Base-by-base conservation (phyloP, 2,329 filamentous ascomycete species). In the Colletotrichum graminicola region DNA sequence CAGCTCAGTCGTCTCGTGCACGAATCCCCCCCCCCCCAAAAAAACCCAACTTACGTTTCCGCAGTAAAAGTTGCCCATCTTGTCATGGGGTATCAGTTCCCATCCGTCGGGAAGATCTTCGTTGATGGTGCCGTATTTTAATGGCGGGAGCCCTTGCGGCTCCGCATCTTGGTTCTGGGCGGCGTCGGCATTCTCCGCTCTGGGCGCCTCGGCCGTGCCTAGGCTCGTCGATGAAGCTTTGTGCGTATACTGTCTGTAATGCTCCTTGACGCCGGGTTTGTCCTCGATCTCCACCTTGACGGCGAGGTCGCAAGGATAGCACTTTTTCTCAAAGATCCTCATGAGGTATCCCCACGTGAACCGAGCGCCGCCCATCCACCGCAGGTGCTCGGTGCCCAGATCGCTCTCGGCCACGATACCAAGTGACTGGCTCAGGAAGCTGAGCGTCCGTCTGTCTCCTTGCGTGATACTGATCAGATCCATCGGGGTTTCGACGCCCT, bases 341-440 rank as follows among this genome's bases (percentile, higher is more conserved):
- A 91, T 86, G n/a, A 97, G 78, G 73, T 97, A 90, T 8, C 96
- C 96, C 77, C 92, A 92, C 0, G 93, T 94, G 77, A 99, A 99
- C 65, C 96, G 90, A 39, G 90, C 87, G 59, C 88, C 88, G 23
- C 96, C 96, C 92, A 99, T 95, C 95, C 95, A 98, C 54, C 96
- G 91, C 73, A 98, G 82, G 77, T 97, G 85, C 77, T 99, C 96
- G 0, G 96, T 99, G 2, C 89, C 95, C 16, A 99, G 85, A 80
- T 99, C 96, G 60, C 89, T 89, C 78, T 98, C 96, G 1, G 96
- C 96, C 47, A 98, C 89, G 71, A 98, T 93, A 29, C 96, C 96
- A 34, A 97, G 88, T 0, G 93, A 89, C 80, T 98, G 96, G 12
- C 94, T 97, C 54, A 98, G 87, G 82, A 98, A 98, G 23, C 94